Percentiles rank a stretch among this genome's conserved stretches.
These are phyloP conservation scores for Cladosporium halotolerans DNA, from an alignment of 2,329 filamentous ascomycete species.

Conservation along the genomic window DNA sequence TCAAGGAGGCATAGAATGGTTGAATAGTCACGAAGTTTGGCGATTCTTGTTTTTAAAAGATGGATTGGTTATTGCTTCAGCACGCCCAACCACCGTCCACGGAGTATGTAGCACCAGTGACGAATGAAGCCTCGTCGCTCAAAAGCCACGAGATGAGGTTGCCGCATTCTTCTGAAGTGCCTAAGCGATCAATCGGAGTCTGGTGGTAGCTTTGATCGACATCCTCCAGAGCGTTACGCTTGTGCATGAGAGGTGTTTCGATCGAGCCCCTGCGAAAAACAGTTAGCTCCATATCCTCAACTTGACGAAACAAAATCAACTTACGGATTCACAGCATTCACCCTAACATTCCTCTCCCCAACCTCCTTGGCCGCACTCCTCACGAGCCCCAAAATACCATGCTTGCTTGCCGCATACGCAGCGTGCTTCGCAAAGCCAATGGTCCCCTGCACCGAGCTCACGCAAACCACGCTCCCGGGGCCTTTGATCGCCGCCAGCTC, in stretches of 20 bases:
- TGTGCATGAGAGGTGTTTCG: constrained; percentile 24
- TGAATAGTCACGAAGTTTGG: too few species aligned
- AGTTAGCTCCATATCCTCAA: background rate
- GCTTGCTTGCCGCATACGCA: constrained; percentile 26
- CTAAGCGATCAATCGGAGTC: constrained; percentile 22
- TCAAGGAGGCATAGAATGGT: too few species aligned
- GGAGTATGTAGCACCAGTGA: constrained; percentile 42
- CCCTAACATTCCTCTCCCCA: constrained; percentile 22
- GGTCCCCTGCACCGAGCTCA: constrained; percentile 39
- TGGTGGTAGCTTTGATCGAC: constrained; percentile 18
- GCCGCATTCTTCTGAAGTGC: constrained; percentile 19
- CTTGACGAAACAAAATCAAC: background rate
- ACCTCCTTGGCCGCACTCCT: constrained; percentile 26
- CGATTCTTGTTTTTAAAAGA: background rate
- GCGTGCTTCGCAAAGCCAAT: constrained; percentile 24
- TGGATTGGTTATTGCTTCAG: background rate
- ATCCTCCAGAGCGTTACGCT: constrained; percentile 25
- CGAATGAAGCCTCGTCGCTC: constrained; percentile 42
- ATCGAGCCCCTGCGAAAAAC: constrained; percentile 16
- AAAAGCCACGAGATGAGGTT: constrained; percentile 43
- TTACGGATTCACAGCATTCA: constrained; percentile 28
- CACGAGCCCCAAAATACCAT: constrained; percentile 22
- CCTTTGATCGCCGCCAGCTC: constrained; percentile 40
- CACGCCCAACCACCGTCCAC: constrained; percentile 40
- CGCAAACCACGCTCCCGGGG: constrained; percentile 51